Evolutionary conservation across 2,329 filamentous ascomycete genomes (phyloP), one percentile per base, ranked within the genome.

Genomic region (Lithohypha guttulata): DNA sequence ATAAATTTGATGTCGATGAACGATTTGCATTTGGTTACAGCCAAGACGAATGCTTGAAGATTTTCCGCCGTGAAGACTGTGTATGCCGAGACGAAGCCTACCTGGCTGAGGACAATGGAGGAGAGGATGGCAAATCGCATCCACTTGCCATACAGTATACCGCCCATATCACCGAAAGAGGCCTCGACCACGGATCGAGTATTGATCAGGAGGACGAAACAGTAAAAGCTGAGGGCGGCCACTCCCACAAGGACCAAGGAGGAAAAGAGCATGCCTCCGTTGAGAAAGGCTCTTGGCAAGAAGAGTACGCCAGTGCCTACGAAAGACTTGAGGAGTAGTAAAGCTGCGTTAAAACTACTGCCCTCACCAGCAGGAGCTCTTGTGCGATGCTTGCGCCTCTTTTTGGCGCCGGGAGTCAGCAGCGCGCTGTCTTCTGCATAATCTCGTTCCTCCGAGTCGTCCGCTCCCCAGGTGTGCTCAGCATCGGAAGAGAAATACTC

Each of bases 81-180:
- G 58, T 96, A 95, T 11, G 89, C 87, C 1, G 85, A 82, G 11
- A 93, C 84, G 57, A 96, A 96, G 5, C 91, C 89, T 46, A 96
- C 77, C 62, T 98, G 91, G 54, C 86, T 94, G 55, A 96, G 73
- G 40, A 98, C 89, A 49, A 98, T 93, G 4, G 91, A 96, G 17
- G 72, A 70, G 44, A 98, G 75, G 56, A 98, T 96, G 53, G 93
- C 65, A 44, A 73, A 79, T 44, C 87, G 77, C 81, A 98, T 83
- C 73, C 82, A 87, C 49, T 79, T 82, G 46, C 91, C 91, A 58
- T 91, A 98, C 11, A 98, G 71, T 32, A 84, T 78, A 34, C 84
- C 86, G 38, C 93, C 91, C 64, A 98, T 93, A 55, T 96, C 91
- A 60, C 91, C 91, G 63, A 96, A 98, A 1, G 91, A 96, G n/a